Evolutionary conservation across 805 yeast genomes (phyloP).

Genomic region (Kodamaea nitidulidarum): DNA sequence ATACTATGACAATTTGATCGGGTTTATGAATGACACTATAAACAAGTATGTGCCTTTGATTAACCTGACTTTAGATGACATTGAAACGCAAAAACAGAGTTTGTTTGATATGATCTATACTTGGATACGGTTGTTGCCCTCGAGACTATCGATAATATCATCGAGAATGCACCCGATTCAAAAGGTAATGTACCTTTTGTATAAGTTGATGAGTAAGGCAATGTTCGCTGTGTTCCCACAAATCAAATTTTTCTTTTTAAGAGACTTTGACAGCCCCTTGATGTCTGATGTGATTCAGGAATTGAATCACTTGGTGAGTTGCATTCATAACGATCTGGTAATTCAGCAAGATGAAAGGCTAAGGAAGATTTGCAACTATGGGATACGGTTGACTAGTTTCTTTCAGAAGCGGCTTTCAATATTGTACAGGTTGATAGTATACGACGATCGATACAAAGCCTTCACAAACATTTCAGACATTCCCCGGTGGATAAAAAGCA

Average conservation of each 20-base stretch:
- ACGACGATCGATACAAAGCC: slow-evolving; percentile 15
- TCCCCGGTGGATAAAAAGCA: slow-evolving; percentile 25
- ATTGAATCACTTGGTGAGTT: slow-evolving; percentile 1
- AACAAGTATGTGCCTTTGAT: slow-evolving; percentile 26
- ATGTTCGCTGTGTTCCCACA: slow-evolving; percentile 37
- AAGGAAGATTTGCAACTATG: slow-evolving; percentile 16
- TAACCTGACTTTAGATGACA: slow-evolving; percentile 19
- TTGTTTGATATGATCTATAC: slow-evolving; percentile 31
- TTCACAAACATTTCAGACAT: slow-evolving; percentile 17
- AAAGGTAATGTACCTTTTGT: slow-evolving; percentile 29
- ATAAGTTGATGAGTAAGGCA: slow-evolving; percentile 30
- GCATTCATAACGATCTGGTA: slow-evolving; percentile 1
- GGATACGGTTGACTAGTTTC: slow-evolving; percentile 28
- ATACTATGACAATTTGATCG: slow-evolving; percentile 21
- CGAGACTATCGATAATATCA: slow-evolving; percentile 22
- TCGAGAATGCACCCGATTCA: slow-evolving; percentile 27
- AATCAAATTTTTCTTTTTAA: slow-evolving; percentile 34
- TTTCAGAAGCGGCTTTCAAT: slow-evolving; percentile 25
- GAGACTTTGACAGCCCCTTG: slow-evolving; percentile 40
- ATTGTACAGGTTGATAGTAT: slow-evolving; percentile 28
- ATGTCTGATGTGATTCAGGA: slow-evolving; percentile 32
- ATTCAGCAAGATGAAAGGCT: slow-evolving; percentile 6
- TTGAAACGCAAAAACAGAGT: slow-evolving; percentile 29
- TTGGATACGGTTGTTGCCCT: slow-evolving; percentile 35
- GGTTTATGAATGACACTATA: slow-evolving; percentile 23